A percentile compares a stretch with the other conserved stretches of the same genome.
These are phyloP conservation scores for Tylopilus cervinicoccineus DNA, from an alignment of 768 basidiomycete genomes.

Conservation along the genomic window DNA sequence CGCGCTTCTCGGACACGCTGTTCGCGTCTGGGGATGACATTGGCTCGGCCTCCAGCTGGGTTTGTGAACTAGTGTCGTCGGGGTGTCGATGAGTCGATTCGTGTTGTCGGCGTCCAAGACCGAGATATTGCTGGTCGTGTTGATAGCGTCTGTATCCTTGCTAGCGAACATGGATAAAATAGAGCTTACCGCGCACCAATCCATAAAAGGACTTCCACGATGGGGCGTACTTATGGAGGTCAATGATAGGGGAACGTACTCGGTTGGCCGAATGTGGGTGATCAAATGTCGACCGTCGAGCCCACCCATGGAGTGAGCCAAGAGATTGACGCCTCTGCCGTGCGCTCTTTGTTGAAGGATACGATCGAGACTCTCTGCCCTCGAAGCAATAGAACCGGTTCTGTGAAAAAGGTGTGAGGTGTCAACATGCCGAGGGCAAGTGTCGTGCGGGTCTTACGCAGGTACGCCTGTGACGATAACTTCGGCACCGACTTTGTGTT, in stretches of 20 bases:
- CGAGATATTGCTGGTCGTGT: constrained; percentile 72
- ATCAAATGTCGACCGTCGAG: constrained; percentile 93
- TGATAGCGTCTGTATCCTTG: constrained; percentile 12
- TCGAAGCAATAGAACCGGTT: constrained; percentile 83
- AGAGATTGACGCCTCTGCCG: constrained; percentile 84
- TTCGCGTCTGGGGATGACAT: neutral
- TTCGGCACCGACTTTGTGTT: constrained; percentile 81
- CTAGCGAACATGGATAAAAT: constrained; percentile 4
- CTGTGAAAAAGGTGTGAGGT: constrained; percentile 37
- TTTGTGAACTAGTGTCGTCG: neutral
- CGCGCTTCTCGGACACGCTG: constrained; percentile 20
- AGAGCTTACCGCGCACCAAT: constrained; percentile 83
- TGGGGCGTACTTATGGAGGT: constrained; percentile 93
- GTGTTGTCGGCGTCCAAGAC: constrained; percentile 68
- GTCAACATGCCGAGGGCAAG: neutral
- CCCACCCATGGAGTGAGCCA: constrained; percentile 98
- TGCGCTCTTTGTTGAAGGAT: constrained; percentile 61
- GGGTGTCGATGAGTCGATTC: constrained; percentile 5
- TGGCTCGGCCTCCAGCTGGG: neutral
- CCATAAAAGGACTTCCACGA: constrained; percentile 97
- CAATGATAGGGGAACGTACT: constrained; percentile 83
- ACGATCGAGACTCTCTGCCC: constrained; percentile 71
- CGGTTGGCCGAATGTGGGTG: constrained; percentile 72
- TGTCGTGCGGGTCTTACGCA: constrained; percentile 48
- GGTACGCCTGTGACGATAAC: constrained; percentile 97